These are phyloP conservation scores for Musa beccarii DNA, from an alignment of 176 grass and related monocot species.

Conservation along the genomic window DNA sequence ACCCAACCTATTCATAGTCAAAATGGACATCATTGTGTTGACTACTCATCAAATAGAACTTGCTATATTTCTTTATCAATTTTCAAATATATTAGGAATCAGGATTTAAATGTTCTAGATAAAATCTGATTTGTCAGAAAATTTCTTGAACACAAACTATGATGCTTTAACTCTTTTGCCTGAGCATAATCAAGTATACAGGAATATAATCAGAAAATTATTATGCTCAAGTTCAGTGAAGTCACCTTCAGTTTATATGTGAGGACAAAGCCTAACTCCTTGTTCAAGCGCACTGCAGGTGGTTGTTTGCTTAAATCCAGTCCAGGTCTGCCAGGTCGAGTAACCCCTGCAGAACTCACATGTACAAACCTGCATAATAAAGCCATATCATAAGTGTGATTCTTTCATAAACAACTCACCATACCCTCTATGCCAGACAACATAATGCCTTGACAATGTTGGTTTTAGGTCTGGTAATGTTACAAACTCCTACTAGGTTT, in stretches of 20 bases:
- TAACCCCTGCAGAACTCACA: slow-evolving; percentile 92
- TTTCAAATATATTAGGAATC: no score
- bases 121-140: no score
- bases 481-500: neutral
- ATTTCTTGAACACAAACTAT: no score
- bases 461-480: neutral
- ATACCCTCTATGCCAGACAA: neutral
- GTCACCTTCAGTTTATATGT: slow-evolving; percentile 90
- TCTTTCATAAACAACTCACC: slow-evolving; percentile 2
- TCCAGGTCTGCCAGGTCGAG: slow-evolving; percentile 83
- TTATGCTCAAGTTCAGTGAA: neutral
- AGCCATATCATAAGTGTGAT: neutral
- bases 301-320: slow-evolving; percentile 97
- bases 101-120: no score
- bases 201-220: neutral
- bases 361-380: slow-evolving; percentile 62
- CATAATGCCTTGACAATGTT: neutral
- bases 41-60: no score
- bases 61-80: no score
- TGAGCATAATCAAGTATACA: neutral
- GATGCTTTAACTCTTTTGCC: neutral
- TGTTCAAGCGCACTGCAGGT: slow-evolving; percentile 90
- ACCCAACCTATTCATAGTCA: no score
- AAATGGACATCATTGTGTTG: no score
- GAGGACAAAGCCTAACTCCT: slow-evolving; percentile 86